Conservation (phyloP, 2,329 filamentous ascomycete genomes). For the Cadophora sp. region DNA sequence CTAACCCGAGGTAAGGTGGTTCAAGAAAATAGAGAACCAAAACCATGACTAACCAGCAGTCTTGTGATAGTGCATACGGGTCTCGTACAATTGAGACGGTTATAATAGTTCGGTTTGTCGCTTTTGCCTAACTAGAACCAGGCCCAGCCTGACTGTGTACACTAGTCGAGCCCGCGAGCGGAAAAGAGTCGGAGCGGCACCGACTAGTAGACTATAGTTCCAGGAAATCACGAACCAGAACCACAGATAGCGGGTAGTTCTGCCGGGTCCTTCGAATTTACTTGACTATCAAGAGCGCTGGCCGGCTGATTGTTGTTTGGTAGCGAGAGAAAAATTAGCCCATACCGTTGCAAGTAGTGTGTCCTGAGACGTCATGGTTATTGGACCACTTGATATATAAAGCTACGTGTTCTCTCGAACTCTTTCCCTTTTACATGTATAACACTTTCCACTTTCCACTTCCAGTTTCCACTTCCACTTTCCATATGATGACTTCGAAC, state of each 20-base stretch:
- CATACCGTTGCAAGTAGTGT: constrained; percentile 1
- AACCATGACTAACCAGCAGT: too few species aligned
- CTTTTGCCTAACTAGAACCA: too few species aligned
- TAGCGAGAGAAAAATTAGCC: neutral
- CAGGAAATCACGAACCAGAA: neutral
- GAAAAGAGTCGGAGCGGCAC: neutral
- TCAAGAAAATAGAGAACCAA: too few species aligned
- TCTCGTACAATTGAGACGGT: too few species aligned
- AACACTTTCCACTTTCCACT: neutral
- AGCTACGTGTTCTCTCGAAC: neutral
- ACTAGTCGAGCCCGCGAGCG: neutral
- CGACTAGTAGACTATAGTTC: neutral
- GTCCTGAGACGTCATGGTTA: neutral
- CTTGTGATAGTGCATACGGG: too few species aligned
- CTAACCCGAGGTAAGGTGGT: too few species aligned
- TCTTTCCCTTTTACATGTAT: neutral
- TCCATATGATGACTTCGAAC: constrained; percentile 8
- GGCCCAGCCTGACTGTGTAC: neutral
- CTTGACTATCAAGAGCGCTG: constrained; percentile 1
- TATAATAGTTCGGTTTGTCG: too few species aligned
- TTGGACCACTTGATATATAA: neutral
- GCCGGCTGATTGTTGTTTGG: constrained; percentile 2
- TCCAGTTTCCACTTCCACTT: neutral
- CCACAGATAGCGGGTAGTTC: neutral
- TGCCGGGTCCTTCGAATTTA: neutral